Evolutionary conservation across 345 rosid genomes (phyloP), one percentile per base, ranked within the genome.

Genomic region (Cardamine occulta): DNA sequence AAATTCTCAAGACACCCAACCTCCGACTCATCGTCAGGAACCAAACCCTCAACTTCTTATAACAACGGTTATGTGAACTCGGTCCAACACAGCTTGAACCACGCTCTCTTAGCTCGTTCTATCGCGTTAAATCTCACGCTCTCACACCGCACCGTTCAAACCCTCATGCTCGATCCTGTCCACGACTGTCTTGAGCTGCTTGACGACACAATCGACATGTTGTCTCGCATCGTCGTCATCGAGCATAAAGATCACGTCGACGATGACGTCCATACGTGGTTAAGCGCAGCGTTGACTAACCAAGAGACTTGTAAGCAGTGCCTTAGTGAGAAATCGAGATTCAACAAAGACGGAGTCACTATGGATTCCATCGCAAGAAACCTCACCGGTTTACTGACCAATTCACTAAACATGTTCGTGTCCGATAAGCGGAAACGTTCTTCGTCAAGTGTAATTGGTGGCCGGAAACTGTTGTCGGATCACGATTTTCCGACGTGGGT

Each of bases 281-380:
- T 86, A 53, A 84, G 88, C 59, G 86, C 90, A 0, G 83, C 88
- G 8, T 72, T 86, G 35, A 86, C 90, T 49, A 84, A 86, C 40
- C 84, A 84, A 80, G 80, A 81, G 55, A 81, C 88, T 1, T 86
- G 88, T 66, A 47, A 75, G 0, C 76, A 84, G 31, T 81, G 90
- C 42, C 81, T 86, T 19, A 66, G 9, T 10, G 72, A 73, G 47
- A 63, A 70, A 11, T 44, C 49, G 21, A 81, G 77, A 64, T 35
- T 45, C 29, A 69, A 70, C 62, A 68, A 28, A 56, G 29, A 48
- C 2, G 40, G 23, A 52, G 17, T 11, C 7, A 15, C 67, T 56
- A 64, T 67, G 71, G 79, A 53, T 66, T 57, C 65, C 34, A 5
- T 64, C 19, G 71, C 84, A 17, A 52, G 64, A 23, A 78, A 83